Evolutionary conservation across 345 rosid species (phyloP).

Genomic region (Brassica napus): DNA sequence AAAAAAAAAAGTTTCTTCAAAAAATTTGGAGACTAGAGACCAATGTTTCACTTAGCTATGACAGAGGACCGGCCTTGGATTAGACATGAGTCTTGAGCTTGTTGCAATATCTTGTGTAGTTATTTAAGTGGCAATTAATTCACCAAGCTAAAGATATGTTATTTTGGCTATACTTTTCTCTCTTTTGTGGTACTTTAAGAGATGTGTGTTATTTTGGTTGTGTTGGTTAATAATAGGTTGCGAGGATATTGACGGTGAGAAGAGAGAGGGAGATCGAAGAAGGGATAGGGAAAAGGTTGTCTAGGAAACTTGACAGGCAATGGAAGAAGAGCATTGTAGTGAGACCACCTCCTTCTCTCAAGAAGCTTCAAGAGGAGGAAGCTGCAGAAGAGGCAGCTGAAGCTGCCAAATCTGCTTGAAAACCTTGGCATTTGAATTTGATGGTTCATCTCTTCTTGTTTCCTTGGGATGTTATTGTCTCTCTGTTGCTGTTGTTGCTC

Average conservation of each 20-base stretch:
- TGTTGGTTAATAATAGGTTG: conserved; percentile 47
- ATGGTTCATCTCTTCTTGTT: not conserved
- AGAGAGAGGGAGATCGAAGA: conserved; percentile 89
- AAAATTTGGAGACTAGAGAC: too few relatives aligned
- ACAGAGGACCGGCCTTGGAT: too few relatives aligned
- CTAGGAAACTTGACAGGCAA: conserved; percentile 79
- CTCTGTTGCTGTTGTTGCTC: not conserved
- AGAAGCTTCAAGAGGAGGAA: conserved; percentile 72
- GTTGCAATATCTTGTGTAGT: not conserved
- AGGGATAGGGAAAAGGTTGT: conserved; percentile 81
- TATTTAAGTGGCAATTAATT: not conserved
- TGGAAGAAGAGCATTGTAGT: conserved; percentile 91
- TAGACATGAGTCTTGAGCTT: not conserved
- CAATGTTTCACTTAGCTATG: too few relatives aligned
- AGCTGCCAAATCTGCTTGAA: conserved; percentile 50
- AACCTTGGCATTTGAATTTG: too few relatives aligned
- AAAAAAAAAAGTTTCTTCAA: too few relatives aligned
- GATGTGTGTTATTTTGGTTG: not conserved
- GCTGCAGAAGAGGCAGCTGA: conserved; percentile 79
- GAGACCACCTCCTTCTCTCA: conserved; percentile 84
- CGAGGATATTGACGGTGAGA: conserved; percentile 77
- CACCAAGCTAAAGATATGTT: not conserved
- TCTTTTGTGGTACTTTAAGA: not conserved
- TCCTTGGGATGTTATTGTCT: not conserved
- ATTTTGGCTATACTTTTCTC: not conserved